These are phyloP conservation scores for Acorus calamus DNA, from an alignment of 106 monocot species.

Conservation along the genomic window DNA sequence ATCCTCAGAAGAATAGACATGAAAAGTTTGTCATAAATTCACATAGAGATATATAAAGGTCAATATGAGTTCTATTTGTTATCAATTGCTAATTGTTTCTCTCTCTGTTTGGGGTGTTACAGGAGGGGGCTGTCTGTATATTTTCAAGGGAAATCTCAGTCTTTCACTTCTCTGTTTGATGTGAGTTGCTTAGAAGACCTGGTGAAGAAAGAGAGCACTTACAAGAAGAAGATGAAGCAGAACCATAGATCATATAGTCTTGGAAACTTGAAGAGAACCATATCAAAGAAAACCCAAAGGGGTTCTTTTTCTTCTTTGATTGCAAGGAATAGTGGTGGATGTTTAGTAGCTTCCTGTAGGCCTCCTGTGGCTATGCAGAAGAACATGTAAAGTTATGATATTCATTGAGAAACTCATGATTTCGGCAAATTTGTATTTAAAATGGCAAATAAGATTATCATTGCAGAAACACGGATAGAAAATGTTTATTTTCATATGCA, in stretches of 20 bases:
- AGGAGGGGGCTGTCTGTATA: constrained; percentile 51
- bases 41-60: no score
- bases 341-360: no score
- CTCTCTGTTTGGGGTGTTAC: background rate
- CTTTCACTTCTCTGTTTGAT: constrained; percentile 33
- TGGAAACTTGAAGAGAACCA: background rate
- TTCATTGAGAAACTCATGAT: no score
- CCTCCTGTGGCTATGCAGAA: no score
- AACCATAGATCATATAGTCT: constrained; percentile 9
- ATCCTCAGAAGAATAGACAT: no score
- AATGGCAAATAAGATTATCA: no score
- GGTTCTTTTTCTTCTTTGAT: constrained; percentile 12
- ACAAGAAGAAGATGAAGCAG: constrained; percentile 26
- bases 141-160: constrained; percentile 47
- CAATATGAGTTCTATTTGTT: background rate
- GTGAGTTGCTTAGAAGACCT: constrained; percentile 38
- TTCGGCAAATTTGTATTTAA: no score
- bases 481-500: no score
- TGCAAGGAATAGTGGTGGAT: constrained; percentile 10
- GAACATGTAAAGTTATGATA: no score
- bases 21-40: no score
- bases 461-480: no score
- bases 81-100: background rate
- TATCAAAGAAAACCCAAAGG: constrained; percentile 8
- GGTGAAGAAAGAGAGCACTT: constrained; percentile 22